These are phyloP conservation scores for Torulaspora maleeae DNA, from an alignment of 805 yeast species.

Conservation along the genomic window DNA sequence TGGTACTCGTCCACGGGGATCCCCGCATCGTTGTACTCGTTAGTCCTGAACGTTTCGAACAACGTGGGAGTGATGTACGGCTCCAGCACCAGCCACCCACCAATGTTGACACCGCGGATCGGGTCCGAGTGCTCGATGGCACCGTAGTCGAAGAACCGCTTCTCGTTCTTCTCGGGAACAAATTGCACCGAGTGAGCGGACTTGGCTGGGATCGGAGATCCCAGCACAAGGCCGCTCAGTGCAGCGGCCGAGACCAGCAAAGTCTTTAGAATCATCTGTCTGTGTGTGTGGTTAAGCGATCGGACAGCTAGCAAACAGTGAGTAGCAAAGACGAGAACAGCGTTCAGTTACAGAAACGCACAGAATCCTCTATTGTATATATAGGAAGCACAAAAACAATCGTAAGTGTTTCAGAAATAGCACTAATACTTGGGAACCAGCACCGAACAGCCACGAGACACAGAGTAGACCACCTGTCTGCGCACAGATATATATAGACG, in stretches of 20 bases:
- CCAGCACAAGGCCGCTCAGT: slow-evolving; percentile 8
- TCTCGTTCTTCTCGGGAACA: slow-evolving; percentile 16
- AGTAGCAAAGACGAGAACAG: too few species aligned
- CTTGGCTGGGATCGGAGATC: slow-evolving; percentile 18
- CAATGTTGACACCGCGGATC: slow-evolving; percentile 66
- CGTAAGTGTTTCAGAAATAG: background rate
- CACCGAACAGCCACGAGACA: too few species aligned
- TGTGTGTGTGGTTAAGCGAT: background rate
- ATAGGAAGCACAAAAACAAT: background rate
- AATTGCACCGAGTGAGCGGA: slow-evolving; percentile 17
- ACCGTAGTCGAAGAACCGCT: slow-evolving; percentile 20
- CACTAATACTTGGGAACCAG: too few species aligned
- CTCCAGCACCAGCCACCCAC: slow-evolving; percentile 87
- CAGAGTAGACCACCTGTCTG: too few species aligned
- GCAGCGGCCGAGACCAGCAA: slow-evolving; percentile 1
- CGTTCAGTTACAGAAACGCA: too few species aligned
- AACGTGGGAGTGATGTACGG: slow-evolving; percentile 78
- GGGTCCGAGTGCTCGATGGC: slow-evolving; percentile 10
- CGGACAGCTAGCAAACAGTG: background rate
- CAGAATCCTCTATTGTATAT: background rate
- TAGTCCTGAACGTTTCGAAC: slow-evolving; percentile 48
- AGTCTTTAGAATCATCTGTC: slow-evolving; percentile 5
- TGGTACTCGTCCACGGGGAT: slow-evolving; percentile 84
- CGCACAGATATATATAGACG: background rate
- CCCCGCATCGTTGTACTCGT: slow-evolving; percentile 33